Base-by-base conservation (phyloP, 2,329 filamentous ascomycete species). In the Stenocarpella maydis region DNA sequence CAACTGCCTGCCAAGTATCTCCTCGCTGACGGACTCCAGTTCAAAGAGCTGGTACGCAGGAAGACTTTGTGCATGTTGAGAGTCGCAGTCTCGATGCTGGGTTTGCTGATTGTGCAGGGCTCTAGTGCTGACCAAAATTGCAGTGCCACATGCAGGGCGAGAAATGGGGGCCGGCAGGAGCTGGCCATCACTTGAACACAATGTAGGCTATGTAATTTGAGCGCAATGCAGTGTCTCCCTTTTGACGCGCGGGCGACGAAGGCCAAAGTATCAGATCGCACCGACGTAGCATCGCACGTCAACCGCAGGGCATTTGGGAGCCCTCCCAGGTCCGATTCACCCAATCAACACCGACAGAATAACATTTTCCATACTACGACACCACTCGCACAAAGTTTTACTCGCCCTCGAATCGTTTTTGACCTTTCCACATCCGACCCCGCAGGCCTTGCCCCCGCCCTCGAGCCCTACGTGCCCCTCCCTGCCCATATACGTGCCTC, bases 51-150 rank as follows among this genome's bases (percentile, higher is more conserved):
- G 58, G 58, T 17, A 61, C 37, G 58, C 41, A 47, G n/a, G 41
- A 24, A 47, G 19, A 1, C 26, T 37, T 61, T 61, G 47, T 47
- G 41, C 41, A 47, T 28, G 7, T 47, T 47, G 26, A 21, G 58
- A 47, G 26, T 61, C 4, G 58, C 26, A 61, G 41, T 8, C 41
- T 47, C 26, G 41, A 47, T 19, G 5, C 43, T 61, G 12, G n/a
- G 58, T 61, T 49, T 47, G 58, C 58, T 61, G 41, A 24, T 7
- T 45, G 19, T 8, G 28, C 41, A 61, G 26, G 17, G 14, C 41
- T 34, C n/a, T 61, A 61, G 58, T 61, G 58, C 58, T 61, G 26
- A 61, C 58, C 26, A 26, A 21, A 26, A 61, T 47, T 31, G 58
- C n/a, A 34, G 47, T 41, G 41, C 58, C n/a, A 28, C 58, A 47